Conservation (phyloP, 208 protist genomes). For the Porcisia hertigi region DNA sequence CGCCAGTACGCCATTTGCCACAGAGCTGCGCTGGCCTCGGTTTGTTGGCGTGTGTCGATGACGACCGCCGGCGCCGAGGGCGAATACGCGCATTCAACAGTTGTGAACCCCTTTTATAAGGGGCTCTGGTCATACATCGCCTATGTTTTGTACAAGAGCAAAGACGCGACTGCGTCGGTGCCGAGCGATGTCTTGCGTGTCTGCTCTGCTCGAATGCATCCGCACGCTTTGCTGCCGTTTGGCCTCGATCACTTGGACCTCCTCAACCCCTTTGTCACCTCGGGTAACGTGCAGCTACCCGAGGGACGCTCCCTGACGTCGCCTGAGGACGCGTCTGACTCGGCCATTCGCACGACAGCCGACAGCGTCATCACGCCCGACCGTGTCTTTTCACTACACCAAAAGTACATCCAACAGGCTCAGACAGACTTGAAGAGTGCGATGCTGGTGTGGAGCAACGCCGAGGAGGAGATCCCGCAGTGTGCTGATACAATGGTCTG, state of each 20-base stretch:
- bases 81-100: conserved; percentile 28
- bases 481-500: conserved; percentile 24
- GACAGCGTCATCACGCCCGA: conserved; percentile 25
- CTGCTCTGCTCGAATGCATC: conserved; percentile 60
- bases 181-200: conserved; percentile 37
- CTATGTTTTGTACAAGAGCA: conserved; percentile 22
- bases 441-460: neutral
- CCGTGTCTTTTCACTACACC: conserved; percentile 41
- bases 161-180: conserved; percentile 10
- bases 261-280: conserved; percentile 56
- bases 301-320: conserved; percentile 5
- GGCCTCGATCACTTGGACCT: conserved; percentile 62
- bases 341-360: conserved; percentile 22
- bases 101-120: conserved; percentile 77
- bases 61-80: conserved; percentile 33
- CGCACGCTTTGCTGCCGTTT: conserved; percentile 65
- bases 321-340: conserved; percentile 5
- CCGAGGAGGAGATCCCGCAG: neutral
- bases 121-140: conserved; percentile 53
- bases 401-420: conserved; percentile 49
- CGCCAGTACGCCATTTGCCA: conserved; percentile 71
- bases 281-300: conserved; percentile 30
- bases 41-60: conserved; percentile 67
- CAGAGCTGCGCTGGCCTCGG: conserved; percentile 53
- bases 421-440: conserved; percentile 15